Base-by-base conservation (phyloP, 306 rosid genomes). In the Pueraria montana region DNA sequence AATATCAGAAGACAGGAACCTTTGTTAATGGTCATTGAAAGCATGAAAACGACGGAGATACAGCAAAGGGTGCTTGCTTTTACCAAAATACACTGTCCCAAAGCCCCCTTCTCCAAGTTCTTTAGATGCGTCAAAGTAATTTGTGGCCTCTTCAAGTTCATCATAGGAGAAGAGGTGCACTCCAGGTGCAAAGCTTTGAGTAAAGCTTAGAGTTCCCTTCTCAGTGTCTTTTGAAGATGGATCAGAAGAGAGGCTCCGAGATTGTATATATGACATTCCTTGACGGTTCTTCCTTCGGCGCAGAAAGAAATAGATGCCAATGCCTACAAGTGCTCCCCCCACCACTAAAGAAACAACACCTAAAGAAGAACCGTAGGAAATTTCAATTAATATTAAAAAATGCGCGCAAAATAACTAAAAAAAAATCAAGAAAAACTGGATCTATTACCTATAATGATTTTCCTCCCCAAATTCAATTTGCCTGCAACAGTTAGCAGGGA, bases 51-150 rank as follows among this genome's bases (percentile, higher is more conserved):
- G 55, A 21, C 32, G 5, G 74, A 69, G 12, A 68, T 24, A 4
- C 20, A 72, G 42, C 27, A 72, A 12, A 50, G 70, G 40, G 49
- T 81, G 34, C 1, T 11, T 27, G 73, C 1, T 49, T 50, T 79
- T 89, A 94, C 98, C 98, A 77, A 36, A 87, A 87, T 94, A 92
- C 0, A 94, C 98, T 5, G 94, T 88, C 64, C 98, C 97, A 72
- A 88, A 94, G 17, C 97, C 96, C 20, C 98, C 98, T 85, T 94
- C 97, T 50, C 98, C 97, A n/a, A 94, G 89, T 86, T 90, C 93
- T 86, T 55, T 90, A 3, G 87, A 42, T 13, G 91, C 45, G 62
- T 91, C 93, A 9, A 94, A 94, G 56, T 72, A 5, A 75, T 88
- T 82, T 9, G 96, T 94, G 72, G 97, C 98, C 78, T 87, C 91